Evolutionary conservation across 2,329 filamentous ascomycete species (phyloP).

Genomic region (Aphanocladium album): DNA sequence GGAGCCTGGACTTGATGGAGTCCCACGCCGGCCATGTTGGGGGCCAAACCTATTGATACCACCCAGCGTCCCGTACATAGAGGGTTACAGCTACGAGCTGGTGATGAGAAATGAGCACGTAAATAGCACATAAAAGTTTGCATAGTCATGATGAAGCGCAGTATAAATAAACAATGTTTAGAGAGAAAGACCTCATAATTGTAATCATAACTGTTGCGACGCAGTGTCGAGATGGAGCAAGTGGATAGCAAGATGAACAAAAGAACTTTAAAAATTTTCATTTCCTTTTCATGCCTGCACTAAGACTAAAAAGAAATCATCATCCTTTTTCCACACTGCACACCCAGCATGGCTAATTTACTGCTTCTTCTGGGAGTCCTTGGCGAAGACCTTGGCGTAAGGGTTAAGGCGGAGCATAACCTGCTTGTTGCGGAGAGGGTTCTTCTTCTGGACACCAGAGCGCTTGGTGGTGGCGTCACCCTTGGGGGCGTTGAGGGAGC

Average conservation of each 20-base stretch:
- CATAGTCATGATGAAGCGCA: background rate
- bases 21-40: background rate
- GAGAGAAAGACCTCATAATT: background rate
- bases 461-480: conserved; percentile 89
- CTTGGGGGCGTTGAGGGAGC: conserved; percentile 86
- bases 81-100: background rate
- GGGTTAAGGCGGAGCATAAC: conserved; percentile 98
- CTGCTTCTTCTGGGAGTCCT: conserved; percentile 50
- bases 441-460: conserved; percentile 96
- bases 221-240: background rate
- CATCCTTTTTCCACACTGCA: conserved; percentile 24
- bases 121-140: background rate
- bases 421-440: conserved; percentile 98
- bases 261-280: background rate
- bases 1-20: background rate
- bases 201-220: background rate
- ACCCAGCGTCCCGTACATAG: background rate
- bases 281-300: conserved; percentile 11
- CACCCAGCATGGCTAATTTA: conserved; percentile 34
- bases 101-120: background rate
- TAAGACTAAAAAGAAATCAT: conserved; percentile 10
- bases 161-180: background rate
- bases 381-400: conserved; percentile 85
- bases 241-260: background rate
- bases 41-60: background rate